Evolutionary conservation across 306 rosid genomes (phyloP), one percentile per base, ranked within the genome.

Genomic region (Quercus bicolor): DNA sequence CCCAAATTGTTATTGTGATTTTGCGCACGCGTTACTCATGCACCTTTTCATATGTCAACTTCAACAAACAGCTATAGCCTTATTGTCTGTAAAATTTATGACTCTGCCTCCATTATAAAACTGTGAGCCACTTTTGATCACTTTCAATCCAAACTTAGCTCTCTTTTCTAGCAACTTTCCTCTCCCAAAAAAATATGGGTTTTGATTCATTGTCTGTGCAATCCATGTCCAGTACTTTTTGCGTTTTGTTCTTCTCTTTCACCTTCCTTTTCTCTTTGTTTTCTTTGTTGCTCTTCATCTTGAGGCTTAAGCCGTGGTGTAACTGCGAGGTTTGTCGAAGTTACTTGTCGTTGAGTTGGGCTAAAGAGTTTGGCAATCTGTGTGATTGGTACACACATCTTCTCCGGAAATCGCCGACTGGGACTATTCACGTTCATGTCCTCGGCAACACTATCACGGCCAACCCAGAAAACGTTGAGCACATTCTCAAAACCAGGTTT

Each of bases 311-410:
- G 2, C 95, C 89, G 0, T 94, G 98, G 87, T 94, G 98, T 68
- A 91, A 89, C 78, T 94, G 98, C 76, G 56, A 83, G 1, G 56
- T 75, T 1, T 94, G 97, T 80, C 78, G 84, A 34, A 64, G 77
- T 43, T 94, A 86, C 85, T 13, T 94, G 14, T 80, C 77, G 0
- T 16, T 86, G 2, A 53, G 45, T 1, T 94, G 98, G 98, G 3
- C 76, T 0, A 1, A 24, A 1, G 77, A 77, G 3, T 91, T 86
- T 64, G 14, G 37, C 1, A 92, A 94, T 19, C 82, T 94, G 23
- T 80, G 89, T 75, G 98, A 94, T 59, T 94, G 97, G 92, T 92
- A 92, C 77, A 78, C 97, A 1, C 93, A 94, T 40, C 97, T 94
- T 6, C 89, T 94, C 5, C 70, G 23, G 0, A 81, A 76, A 0